Percentiles rank a stretch among this genome's conserved stretches.
Evolutionary conservation across 2,329 filamentous ascomycete species (phyloP).

Genomic region (Xylariaceae sp.): DNA sequence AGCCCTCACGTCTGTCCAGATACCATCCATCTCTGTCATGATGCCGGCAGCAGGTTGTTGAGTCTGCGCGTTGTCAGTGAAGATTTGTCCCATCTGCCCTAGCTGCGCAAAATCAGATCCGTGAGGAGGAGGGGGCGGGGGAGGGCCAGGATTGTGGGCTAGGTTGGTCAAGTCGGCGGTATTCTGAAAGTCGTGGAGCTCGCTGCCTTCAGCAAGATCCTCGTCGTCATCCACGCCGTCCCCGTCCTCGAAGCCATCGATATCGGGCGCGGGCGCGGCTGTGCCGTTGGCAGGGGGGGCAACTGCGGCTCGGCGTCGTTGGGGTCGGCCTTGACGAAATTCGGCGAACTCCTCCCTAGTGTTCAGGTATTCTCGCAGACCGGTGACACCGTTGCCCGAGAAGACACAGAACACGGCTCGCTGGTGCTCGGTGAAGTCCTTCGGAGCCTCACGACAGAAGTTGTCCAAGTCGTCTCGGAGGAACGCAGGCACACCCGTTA

Average conservation of each 20-base stretch:
- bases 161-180: slow-evolving; percentile 21
- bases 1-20: neutral
- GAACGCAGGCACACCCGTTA: slow-evolving; percentile 92
- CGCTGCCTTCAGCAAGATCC: slow-evolving; percentile 35
- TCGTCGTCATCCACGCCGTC: slow-evolving; percentile 32
- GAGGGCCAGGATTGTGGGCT: slow-evolving; percentile 19
- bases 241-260: slow-evolving; percentile 30
- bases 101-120: neutral
- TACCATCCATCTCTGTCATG: neutral
- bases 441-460: slow-evolving; percentile 83
- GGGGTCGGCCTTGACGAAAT: slow-evolving; percentile 21
- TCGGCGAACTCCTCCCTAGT: slow-evolving; percentile 46
- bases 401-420: slow-evolving; percentile 97
- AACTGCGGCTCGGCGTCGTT: slow-evolving; percentile 13
- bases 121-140: slow-evolving; percentile 21
- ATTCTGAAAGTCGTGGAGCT: slow-evolving; percentile 27
- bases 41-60: neutral
- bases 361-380: slow-evolving; percentile 77
- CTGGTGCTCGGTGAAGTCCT: slow-evolving; percentile 95
- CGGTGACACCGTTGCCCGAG: slow-evolving; percentile 77
- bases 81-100: neutral
- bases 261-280: slow-evolving; percentile 16
- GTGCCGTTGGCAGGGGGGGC: slow-evolving; percentile 10
- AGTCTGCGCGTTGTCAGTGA: slow-evolving; percentile 1
- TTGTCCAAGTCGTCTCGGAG: slow-evolving; percentile 77